These are phyloP conservation scores for Solanum virginianum DNA, from an alignment of 257 asterid species.

Conservation along the genomic window DNA sequence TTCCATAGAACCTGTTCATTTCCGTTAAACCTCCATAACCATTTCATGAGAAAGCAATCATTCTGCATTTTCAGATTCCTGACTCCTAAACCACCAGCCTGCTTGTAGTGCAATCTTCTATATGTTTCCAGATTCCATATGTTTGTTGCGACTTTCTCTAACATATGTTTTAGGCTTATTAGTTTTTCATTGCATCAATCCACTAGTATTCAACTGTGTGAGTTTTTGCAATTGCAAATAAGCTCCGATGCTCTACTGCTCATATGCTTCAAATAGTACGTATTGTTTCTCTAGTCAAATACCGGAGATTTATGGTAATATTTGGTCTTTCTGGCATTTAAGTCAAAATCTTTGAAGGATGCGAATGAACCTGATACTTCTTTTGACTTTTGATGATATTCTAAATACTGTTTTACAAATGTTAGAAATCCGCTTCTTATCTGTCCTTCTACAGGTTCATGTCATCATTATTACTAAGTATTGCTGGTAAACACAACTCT, in stretches of 20 bases:
- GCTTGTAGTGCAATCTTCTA: too few relatives aligned
- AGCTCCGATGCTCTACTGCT: not conserved
- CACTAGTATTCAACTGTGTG: not conserved
- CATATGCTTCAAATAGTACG: not conserved
- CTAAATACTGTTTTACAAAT: not conserved
- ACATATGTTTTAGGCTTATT: not conserved
- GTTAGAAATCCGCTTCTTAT: not conserved
- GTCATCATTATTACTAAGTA: conserved; percentile 54
- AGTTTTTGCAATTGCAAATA: not conserved
- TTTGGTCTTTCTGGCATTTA: not conserved
- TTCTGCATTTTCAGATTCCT: too few relatives aligned
- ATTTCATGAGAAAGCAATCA: too few relatives aligned
- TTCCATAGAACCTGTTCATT: too few relatives aligned
- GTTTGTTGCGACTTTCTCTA: not conserved
- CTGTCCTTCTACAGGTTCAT: conserved; percentile 43
- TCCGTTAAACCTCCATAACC: too few relatives aligned
- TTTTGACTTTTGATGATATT: not conserved
- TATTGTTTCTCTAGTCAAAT: not conserved
- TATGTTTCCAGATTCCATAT: too few relatives aligned
- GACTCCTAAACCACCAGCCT: too few relatives aligned
- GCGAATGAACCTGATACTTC: not conserved
- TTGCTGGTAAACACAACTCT: conserved; percentile 71
- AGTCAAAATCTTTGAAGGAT: not conserved
- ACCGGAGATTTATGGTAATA: not conserved
- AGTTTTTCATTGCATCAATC: not conserved